Evolutionary conservation across 805 yeast species (phyloP), one percentile per base, ranked within the genome.

Genomic region (Kluyveromyces wickerhamii): DNA sequence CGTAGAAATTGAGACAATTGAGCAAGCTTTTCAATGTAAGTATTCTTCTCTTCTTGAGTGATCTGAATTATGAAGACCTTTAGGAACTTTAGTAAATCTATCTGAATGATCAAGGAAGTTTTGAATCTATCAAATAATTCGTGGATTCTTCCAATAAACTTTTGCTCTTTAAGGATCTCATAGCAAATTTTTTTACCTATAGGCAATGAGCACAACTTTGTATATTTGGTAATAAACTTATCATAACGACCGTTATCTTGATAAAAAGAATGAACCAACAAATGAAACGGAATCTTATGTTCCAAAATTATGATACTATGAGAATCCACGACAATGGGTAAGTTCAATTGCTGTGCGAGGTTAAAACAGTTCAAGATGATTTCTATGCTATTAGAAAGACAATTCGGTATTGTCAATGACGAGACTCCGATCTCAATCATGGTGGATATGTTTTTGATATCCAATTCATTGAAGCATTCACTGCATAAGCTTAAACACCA

Each of bases 51-150:
- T 19, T 39, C 30, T 26, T 36, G 20, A 7, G 32, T 17, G 1
- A 33, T 27, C 19, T 32, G 33, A 3, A 45, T 40, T 18, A 57
- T 47, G 0, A 54, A 35, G 7, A 50, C 32, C 34, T 57, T 59
- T 15, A 57, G 34, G 16, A 55, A 51, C 30, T 59, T 57, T 26
- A 59, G 39, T 21, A 59, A 34, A 26, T 59, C 62, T 25, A 59
- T 55, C 37, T 59, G 62, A n/a, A 57, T 48, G 16, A 59, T 38
- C 10, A 57, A 35, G 30, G 60, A 52, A 24, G 51, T 52, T 26
- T 48, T 48, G 29, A 53, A 57, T 8, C 48, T 35, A 27, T 47
- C 46, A 32, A 59, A 55, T 16, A 57, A 48, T 14, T 42, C 19
- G 11, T 40, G 37, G 4, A 50, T 35, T 23, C 52, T 44, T 12